phyloP scores from a whole-genome alignment of 208 protist species.

The Acanthamoeba sp. region DNA sequence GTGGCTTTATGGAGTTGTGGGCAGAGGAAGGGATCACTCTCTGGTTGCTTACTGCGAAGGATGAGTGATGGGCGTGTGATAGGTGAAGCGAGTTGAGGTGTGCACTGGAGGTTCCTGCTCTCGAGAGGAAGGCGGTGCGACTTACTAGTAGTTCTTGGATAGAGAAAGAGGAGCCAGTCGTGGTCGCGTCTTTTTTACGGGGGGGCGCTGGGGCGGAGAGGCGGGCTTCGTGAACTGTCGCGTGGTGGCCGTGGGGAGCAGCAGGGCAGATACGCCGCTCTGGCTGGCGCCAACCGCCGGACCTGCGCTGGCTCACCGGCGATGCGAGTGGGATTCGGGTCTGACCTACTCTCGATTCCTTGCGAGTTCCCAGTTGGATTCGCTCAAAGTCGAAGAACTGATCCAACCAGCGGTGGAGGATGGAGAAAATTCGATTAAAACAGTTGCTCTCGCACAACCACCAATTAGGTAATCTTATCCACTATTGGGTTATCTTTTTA shows the following conservation, averaged over 20 bases:
- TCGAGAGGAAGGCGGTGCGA: too few species aligned
- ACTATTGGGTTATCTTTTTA: too few species aligned
- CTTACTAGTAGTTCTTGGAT: background rate
- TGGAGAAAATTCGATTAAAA: background rate
- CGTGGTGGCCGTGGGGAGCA: constrained; percentile 1
- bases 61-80: too few species aligned
- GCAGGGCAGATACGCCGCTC: background rate
- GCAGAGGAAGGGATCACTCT: too few species aligned
- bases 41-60: background rate
- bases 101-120: too few species aligned
- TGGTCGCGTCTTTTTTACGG: background rate
- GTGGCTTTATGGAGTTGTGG: too few species aligned
- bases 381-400: too few species aligned
- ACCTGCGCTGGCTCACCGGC: background rate
- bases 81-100: too few species aligned
- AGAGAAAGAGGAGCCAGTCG: background rate
- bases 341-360: background rate
- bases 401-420: too few species aligned
- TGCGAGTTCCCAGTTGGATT: background rate
- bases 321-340: background rate
- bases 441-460: too few species aligned
- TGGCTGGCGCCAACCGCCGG: background rate
- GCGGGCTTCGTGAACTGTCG: background rate
- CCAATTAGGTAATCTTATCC: too few species aligned
- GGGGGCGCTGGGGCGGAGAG: too few species aligned